phyloP scores from a whole-genome alignment of 1,139 yeast genomes.

The Kodamaea suecica region DNA sequence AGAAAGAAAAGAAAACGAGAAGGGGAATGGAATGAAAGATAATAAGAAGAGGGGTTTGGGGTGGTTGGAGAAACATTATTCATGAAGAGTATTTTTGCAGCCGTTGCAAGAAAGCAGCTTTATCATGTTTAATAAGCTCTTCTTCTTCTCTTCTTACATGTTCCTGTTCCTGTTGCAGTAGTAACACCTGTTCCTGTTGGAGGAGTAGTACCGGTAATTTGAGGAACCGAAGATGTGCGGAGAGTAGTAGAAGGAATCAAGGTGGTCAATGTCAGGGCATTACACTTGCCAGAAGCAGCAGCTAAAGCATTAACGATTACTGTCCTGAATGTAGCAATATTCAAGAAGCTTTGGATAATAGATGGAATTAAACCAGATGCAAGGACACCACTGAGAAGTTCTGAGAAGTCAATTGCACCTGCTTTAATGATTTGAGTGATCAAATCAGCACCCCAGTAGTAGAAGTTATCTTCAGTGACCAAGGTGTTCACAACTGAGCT shows the following conservation, averaged over 20 bases:
- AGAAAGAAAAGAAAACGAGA: too few species aligned
- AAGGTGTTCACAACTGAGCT: conserved; percentile 39
- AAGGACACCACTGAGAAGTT: conserved; percentile 29
- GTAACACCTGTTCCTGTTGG: conserved; percentile 19
- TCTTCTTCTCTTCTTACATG: conserved; percentile 26
- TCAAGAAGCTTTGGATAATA: conserved; percentile 40
- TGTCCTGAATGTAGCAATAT: conserved; percentile 37
- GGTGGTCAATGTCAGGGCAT: conserved; percentile 29
- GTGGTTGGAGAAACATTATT: neutral
- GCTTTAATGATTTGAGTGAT: conserved; percentile 30
- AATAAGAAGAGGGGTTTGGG: neutral
- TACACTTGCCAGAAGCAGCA: conserved; percentile 45
- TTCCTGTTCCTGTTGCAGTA: conserved; percentile 15
- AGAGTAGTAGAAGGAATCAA: conserved; percentile 19
- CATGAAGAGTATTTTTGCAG: neutral
- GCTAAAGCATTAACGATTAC: conserved; percentile 45
- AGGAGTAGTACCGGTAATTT: conserved; percentile 14
- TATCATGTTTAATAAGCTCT: conserved; percentile 28
- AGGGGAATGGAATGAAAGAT: neutral
- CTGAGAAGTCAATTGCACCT: conserved; percentile 29
- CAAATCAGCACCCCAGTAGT: conserved; percentile 41
- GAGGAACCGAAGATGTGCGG: conserved; percentile 12
- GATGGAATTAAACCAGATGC: conserved; percentile 42
- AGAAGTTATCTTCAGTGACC: conserved; percentile 40
- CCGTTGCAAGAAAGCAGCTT: neutral